Conservation (phyloP, 192 early-diverging fungal genomes). For the Funneliformis geosporum region DNA sequence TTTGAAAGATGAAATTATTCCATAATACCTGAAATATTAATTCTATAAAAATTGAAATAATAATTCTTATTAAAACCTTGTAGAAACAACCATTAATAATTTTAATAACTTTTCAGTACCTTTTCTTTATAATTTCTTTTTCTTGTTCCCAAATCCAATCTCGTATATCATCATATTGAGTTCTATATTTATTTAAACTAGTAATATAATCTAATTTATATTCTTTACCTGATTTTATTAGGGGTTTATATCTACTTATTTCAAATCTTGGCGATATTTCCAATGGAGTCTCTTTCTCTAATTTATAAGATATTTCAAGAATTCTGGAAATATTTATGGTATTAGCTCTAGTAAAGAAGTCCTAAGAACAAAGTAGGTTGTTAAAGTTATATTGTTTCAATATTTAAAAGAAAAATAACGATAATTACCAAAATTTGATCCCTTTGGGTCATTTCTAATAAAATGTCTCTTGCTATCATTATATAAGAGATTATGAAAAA, state of each 20-base stretch:
- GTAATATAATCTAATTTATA: constrained; percentile 3
- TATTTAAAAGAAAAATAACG: background rate
- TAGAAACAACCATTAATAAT: too few relatives aligned
- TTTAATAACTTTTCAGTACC: background rate
- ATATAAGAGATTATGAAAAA: constrained; percentile 11
- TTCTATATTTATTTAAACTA: background rate
- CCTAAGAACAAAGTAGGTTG: constrained; percentile 4
- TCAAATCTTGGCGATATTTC: constrained; percentile 8
- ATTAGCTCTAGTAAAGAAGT: background rate
- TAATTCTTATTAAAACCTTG: too few relatives aligned
- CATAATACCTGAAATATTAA: too few relatives aligned
- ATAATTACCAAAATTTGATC: background rate
- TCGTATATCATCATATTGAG: background rate
- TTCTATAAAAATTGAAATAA: too few relatives aligned
- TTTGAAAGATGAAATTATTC: too few relatives aligned
- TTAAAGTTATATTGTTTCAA: background rate
- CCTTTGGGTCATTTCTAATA: background rate
- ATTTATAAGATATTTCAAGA: background rate
- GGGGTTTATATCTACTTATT: background rate
- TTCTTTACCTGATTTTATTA: background rate
- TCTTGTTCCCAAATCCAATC: constrained; percentile 15
- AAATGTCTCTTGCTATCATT: background rate
- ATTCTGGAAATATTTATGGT: background rate
- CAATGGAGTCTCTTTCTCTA: constrained; percentile 1
- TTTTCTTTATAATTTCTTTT: constrained; percentile 14